These are phyloP conservation scores for Blastocystis sp. DNA, from an alignment of 352 stramenopile genomes.

Conservation along the genomic window DNA sequence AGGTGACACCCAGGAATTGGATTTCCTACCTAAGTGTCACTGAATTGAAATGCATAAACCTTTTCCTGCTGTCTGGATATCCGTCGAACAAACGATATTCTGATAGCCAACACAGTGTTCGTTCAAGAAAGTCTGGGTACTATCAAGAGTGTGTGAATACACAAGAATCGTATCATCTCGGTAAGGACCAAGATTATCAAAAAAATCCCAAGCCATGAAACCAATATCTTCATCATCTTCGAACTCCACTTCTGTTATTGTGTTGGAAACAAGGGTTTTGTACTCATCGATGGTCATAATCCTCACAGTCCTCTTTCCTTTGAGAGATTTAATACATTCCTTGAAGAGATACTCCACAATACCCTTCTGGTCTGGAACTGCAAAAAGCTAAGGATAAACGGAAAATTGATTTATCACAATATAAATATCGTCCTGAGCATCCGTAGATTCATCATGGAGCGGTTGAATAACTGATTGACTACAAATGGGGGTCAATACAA, in stretches of 20 bases:
- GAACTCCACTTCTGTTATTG: background rate
- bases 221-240: conserved; percentile 23
- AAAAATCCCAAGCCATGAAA: conserved; percentile 2
- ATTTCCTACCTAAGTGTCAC: background rate
- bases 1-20: conserved; percentile 44
- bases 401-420: background rate
- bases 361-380: background rate
- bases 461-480: background rate
- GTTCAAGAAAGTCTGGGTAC: conserved; percentile 49
- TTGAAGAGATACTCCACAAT: background rate
- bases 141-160: conserved; percentile 30
- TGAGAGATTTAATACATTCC: background rate
- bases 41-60: background rate
- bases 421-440: background rate
- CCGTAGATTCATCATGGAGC: background rate
- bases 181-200: background rate
- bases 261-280: background rate
- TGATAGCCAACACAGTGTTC: background rate
- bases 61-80: conserved; percentile 44
- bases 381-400: background rate
- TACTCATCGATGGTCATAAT: conserved; percentile 24
- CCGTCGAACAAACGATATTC: conserved; percentile 44
- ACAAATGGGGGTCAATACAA: background rate
- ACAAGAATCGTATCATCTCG: conserved; percentile 31
- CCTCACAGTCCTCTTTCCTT: background rate